Base-by-base conservation (phyloP, 306 rosid species). In the Styphnolobium japonicum region DNA sequence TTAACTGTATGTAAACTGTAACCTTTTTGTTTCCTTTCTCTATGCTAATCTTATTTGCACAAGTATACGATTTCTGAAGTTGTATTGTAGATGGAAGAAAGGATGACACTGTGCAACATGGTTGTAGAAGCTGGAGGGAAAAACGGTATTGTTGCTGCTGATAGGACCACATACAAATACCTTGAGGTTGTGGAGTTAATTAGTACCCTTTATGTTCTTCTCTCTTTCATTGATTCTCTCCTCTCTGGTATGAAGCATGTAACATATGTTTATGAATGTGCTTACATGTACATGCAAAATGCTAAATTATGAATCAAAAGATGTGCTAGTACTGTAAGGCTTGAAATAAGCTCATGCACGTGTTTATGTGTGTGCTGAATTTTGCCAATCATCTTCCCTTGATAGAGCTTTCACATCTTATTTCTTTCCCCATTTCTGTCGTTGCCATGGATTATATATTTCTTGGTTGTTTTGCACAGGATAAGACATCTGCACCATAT, bases 101-200 rank as follows among this genome's bases (percentile, higher is more conserved):
- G 98, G 86, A 94, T 94, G 96, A 94, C 98, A 65, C 56, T 94
- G 12, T 94, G 98, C 91, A 94, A 92, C 86, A 94, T 92, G 98
- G 97, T 89, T 68, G 83, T 94, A 37, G 98, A 94, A 89, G 97
- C 97, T 80, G 97, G 98, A 36, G 97, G 92, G 53, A 90, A 93
- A 83, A 94, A 94, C 10, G 97, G 98, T 45, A 87, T 90, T 19
- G 82, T 94, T 52, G 89, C 96, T 62, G 86, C 97, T 36, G 98
- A 94, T 82, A 65, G 75, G 12, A 90, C 92, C 77, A 93, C 97
- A 80, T 89, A 77, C 77, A 90, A 94, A 76, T 90, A 92, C 89
- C 90, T 92, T 80, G 92, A 94, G 95, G 98, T 94, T 72, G 81
- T 82, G 43, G 57, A 65, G 11, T 37, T 58, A 7, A 79, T 74